Base-by-base conservation (phyloP, 2,329 filamentous ascomycete genomes). In the Sclerotinia trifoliorum region DNA sequence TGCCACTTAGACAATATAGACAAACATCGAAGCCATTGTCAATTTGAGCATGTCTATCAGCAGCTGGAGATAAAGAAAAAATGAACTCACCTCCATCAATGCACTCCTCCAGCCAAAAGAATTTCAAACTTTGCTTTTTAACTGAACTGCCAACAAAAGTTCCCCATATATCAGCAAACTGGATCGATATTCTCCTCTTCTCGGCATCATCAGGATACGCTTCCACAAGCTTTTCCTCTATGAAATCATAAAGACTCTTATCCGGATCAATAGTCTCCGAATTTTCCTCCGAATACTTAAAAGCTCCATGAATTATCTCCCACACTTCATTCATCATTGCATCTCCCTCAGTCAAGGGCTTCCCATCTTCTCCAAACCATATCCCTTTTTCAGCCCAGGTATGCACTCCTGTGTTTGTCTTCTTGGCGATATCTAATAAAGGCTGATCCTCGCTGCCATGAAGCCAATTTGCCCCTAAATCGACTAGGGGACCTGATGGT, bases 51-150 rank as follows among this genome's bases (percentile, higher is more conserved):
- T 3, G 3, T 11, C 15, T 7, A 21, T 62, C 7, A 7, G 4
- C 4, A 8, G 2, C 2, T 26, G 3, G 7, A 2, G 46, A 11
- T 15, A 11, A 19, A 1, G 24, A 24, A 46, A 46, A 44, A 29
- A 46, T n/a, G 5, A 24, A 73, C 74, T 69, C 68, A 79, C 78
- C 77, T 35, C 85, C 84, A 73, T 86, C 84, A 60, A 87, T 82
- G 64, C 83, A 84, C 73, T 86, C 84, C 73, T 87, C 84, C 2
- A 87, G 75, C 83, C 84, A 86, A 72, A 86, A 84, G 74, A 82
- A 86, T 74, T 82, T 84, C 66, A 87, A 76, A 73, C 83, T 86
- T 74, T 87, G 85, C 32, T 71, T 79, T 49, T 79, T 77, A 4
- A 85, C 78, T 2, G 80, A 78, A 66, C 79, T 82, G 4, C 85